Conservation (phyloP, 169 alveolate genomes). For the Cyclospora cayetanensis region DNA sequence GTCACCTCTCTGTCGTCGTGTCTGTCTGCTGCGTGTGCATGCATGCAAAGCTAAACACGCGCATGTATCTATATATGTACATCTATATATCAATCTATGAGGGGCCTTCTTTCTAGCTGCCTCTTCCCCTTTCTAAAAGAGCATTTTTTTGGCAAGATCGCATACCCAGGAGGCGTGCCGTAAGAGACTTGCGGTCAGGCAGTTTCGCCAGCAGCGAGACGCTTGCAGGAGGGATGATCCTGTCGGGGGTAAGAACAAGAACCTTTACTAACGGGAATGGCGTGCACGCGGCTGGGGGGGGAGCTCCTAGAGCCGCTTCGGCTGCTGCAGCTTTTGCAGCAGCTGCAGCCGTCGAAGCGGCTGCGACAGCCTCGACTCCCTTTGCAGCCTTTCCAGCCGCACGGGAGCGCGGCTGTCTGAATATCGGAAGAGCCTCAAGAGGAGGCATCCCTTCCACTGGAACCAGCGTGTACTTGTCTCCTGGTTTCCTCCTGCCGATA, state of each 20-base stretch:
- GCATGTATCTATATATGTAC: no score
- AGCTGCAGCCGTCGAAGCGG: not conserved
- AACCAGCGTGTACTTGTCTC: not conserved
- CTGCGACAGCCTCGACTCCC: not conserved
- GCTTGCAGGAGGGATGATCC: not conserved
- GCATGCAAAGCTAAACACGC: no score
- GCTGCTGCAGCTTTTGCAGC: no score
- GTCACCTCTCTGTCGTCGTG: no score
- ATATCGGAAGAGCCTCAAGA: not conserved
- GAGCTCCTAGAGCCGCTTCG: no score
- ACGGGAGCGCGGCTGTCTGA: not conserved
- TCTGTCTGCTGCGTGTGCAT: no score
- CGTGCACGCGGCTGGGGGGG: not conserved
- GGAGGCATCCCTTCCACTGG: not conserved
- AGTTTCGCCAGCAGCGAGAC: not conserved
- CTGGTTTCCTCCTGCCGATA: not conserved
- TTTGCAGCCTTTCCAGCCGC: conserved; percentile 39
- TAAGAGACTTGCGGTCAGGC: not conserved
- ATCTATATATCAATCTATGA: no score
- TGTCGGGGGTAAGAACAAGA: not conserved
- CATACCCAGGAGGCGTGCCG: not conserved
- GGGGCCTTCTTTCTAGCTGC: no score
- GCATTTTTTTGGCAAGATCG: no score
- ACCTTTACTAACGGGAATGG: no score
- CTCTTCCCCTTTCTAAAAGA: no score